Conservation (phyloP, 2,329 filamentous ascomycete genomes). For the Aspergillus brasiliensis region DNA sequence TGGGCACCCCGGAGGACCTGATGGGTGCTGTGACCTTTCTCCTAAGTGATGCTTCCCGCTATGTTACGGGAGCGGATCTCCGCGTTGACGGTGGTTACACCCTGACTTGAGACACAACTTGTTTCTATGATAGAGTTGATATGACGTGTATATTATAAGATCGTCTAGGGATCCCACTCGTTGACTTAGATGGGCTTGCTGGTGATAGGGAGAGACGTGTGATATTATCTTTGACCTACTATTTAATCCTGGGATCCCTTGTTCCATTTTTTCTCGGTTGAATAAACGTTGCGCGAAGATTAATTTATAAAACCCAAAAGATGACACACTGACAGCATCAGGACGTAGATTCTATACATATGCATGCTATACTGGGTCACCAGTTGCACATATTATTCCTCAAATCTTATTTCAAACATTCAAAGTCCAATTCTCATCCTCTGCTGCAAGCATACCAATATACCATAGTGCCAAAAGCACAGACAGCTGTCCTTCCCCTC, state of each 20-base stretch:
- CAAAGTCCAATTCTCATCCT: too few species aligned
- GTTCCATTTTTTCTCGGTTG: too few species aligned
- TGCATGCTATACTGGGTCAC: too few species aligned
- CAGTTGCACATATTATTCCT: too few species aligned
- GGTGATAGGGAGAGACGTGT: background rate
- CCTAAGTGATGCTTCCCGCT: constrained; percentile 74
- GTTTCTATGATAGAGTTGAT: background rate
- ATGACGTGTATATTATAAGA: constrained; percentile 12
- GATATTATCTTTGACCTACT: constrained; percentile 7
- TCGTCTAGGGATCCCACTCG: background rate
- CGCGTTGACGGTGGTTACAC: constrained; percentile 88
- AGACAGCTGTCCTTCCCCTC: too few species aligned
- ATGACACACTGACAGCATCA: too few species aligned
- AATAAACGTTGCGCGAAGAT: too few species aligned
- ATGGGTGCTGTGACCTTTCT: constrained; percentile 92
- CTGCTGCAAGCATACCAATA: background rate
- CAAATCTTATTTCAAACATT: too few species aligned
- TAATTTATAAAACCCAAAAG: too few species aligned
- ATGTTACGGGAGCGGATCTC: constrained; percentile 75
- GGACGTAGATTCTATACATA: too few species aligned
- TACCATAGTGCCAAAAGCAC: too few species aligned
- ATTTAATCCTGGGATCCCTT: too few species aligned
- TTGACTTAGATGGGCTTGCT: constrained; percentile 17
- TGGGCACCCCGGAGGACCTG: constrained; percentile 87
- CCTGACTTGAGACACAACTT: constrained; percentile 58